Evolutionary conservation across 2,329 filamentous ascomycete species (phyloP).

Genomic region (Dendrostoma leiphaemia): DNA sequence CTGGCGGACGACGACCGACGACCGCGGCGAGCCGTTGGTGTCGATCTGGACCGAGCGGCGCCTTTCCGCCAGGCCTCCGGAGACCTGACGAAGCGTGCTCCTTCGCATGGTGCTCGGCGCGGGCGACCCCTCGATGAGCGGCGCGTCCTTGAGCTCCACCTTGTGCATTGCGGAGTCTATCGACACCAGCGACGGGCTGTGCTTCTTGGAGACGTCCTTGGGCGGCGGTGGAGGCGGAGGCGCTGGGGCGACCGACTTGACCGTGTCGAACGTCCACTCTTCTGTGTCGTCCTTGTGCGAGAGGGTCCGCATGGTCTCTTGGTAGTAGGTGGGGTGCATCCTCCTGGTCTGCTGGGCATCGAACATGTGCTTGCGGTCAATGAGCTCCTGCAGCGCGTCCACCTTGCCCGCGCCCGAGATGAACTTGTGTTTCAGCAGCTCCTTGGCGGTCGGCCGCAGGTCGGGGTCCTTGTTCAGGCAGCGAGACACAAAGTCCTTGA

Average conservation of each 20-base stretch:
- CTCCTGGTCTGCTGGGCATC: slow-evolving; percentile 70
- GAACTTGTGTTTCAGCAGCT: slow-evolving; percentile 84
- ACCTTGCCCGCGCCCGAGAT: slow-evolving; percentile 84
- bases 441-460: slow-evolving; percentile 77
- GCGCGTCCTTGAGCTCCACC: slow-evolving; percentile 60
- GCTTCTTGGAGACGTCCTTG: slow-evolving; percentile 50
- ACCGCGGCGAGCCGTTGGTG: slow-evolving; percentile 41
- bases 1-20: slow-evolving; percentile 58
- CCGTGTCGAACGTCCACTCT: slow-evolving; percentile 87
- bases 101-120: slow-evolving; percentile 56
- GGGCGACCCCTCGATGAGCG: slow-evolving; percentile 56
- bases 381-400: slow-evolving; percentile 82
- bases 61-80: slow-evolving; percentile 27
- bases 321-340: slow-evolving; percentile 80
- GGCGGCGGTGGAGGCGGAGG: slow-evolving; percentile 27
- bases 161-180: slow-evolving; percentile 61
- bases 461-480: slow-evolving; percentile 94
- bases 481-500: slow-evolving; percentile 89
- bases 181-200: slow-evolving; percentile 56
- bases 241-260: slow-evolving; percentile 66
- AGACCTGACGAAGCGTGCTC: slow-evolving; percentile 53
- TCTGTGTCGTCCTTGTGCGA: slow-evolving; percentile 68
- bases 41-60: slow-evolving; percentile 26
- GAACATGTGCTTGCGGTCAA: slow-evolving; percentile 78
- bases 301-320: slow-evolving; percentile 81